Conservation (phyloP, 768 basidiomycete genomes). For the Gyrodon lividus region DNA sequence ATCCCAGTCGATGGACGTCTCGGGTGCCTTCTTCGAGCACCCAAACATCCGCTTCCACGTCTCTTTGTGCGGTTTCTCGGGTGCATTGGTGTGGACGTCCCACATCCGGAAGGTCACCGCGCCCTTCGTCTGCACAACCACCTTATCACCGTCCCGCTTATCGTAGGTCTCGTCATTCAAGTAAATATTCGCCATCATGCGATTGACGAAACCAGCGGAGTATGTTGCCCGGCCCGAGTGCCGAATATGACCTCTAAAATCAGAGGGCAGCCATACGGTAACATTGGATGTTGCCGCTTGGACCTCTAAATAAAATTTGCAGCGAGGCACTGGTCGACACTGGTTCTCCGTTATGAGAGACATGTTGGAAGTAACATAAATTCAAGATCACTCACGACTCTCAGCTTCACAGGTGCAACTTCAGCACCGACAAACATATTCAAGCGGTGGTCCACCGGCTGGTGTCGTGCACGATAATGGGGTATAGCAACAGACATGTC, state of each 20-base stretch:
- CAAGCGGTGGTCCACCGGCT: slow-evolving; percentile 71
- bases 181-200: slow-evolving; percentile 53
- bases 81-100: slow-evolving; percentile 65
- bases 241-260: slow-evolving; percentile 70
- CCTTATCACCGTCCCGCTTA: slow-evolving; percentile 52
- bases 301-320: slow-evolving; percentile 63
- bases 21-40: slow-evolving; percentile 52
- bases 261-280: slow-evolving; percentile 76
- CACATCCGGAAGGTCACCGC: slow-evolving; percentile 73
- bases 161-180: slow-evolving; percentile 42
- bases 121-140: slow-evolving; percentile 61
- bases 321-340: slow-evolving; percentile 57
- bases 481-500: slow-evolving; percentile 71
- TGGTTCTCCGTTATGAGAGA: slow-evolving; percentile 24
- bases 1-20: slow-evolving; percentile 68
- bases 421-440: slow-evolving; percentile 62
- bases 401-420: slow-evolving; percentile 57
- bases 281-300: slow-evolving; percentile 65
- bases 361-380: neutral
- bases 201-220: slow-evolving; percentile 74
- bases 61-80: slow-evolving; percentile 64
- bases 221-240: slow-evolving; percentile 51
- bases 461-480: slow-evolving; percentile 73
- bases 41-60: slow-evolving; percentile 62
- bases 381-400: slow-evolving; percentile 55